Base-by-base conservation (phyloP, 306 rosid species). In the Biancaea sappan region DNA sequence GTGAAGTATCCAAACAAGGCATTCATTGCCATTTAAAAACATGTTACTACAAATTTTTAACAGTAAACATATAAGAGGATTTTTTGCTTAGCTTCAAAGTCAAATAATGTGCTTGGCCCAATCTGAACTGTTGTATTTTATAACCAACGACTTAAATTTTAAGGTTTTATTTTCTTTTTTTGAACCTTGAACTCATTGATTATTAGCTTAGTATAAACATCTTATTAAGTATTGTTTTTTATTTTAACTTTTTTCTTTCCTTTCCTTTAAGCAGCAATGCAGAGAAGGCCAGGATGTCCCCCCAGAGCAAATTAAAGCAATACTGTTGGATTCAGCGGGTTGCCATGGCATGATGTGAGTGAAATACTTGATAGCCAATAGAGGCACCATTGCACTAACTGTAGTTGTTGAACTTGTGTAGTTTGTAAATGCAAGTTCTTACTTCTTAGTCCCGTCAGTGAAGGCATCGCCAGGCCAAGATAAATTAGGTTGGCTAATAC, bases 281-380 rank as follows among this genome's bases (percentile, higher is more conserved):
- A 85, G 81, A 86, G 98, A 91, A 83, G 94, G 91, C 24, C 94
- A 92, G 80, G 93, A 92, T 54, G 88, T 90, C 8, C 74, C 70
- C 40, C 97, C 98, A 0, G 98, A 94, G 86, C 90, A 90, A 46
- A 88, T 94, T 3, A 94, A 87, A 75, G 95, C 96, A 4, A 93
- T 84, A 38, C 94, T 94, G 12, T 71, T 90, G 92, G 97, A 91
- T 80, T 87, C 93, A 31, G 97, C 87, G 0, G 95, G 90, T 53
- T 85, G 80, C 71, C 93, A 88, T 74, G 89, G 90, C 31, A 81
- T 81, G 86, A 62, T 83, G 62, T 91, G 82, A 86, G 56, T 71
- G 74, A 64, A 83, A 66, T 50, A 22, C 59, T 38, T 14, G 52
- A 53, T 5, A 40, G 19, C 25, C 29, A 69, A 26, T 4, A 50